A percentile compares a stretch with the other conserved stretches of the same genome.
Conservation (phyloP, 2,329 filamentous ascomycete species). For the Nemania sp. region DNA sequence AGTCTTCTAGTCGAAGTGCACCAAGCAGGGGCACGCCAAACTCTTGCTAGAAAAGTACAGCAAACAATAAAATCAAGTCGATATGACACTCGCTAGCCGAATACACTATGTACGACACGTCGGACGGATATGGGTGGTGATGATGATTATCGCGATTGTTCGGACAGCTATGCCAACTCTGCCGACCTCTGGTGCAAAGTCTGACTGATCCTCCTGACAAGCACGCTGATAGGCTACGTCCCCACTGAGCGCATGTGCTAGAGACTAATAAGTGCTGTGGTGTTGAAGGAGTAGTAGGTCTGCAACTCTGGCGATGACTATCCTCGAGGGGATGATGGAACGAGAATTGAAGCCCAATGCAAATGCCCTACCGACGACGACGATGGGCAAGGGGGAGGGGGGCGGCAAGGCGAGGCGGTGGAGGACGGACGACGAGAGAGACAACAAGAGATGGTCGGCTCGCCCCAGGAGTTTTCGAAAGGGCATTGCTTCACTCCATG, state of each 20-base stretch:
- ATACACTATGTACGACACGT: not conserved
- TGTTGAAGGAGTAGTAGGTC: conserved; percentile 2
- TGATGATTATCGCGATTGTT: not conserved
- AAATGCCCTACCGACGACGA: not conserved
- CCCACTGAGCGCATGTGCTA: conserved; percentile 33
- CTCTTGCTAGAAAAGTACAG: not conserved
- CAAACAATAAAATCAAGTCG: not conserved
- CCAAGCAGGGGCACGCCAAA: not conserved
- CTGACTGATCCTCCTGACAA: conserved; percentile 3
- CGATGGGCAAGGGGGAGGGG: conserved; percentile 27
- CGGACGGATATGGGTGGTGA: not conserved
- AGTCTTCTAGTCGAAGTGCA: not conserved
- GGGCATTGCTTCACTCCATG: conserved; percentile 44
- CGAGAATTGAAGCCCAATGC: conserved; percentile 1
- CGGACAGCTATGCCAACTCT: not conserved
- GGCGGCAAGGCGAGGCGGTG: conserved; percentile 47
- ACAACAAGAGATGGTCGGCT: conserved; percentile 49
- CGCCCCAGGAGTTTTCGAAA: conserved; percentile 50
- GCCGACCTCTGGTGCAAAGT: not conserved
- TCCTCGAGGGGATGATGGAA: not conserved
- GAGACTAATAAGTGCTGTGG: not conserved
- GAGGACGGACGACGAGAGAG: conserved; percentile 49
- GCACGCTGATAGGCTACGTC: conserved; percentile 17
- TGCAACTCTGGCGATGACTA: not conserved
- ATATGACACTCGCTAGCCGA: not conserved